Evolutionary conservation across 2,329 filamentous ascomycete species (phyloP).

Genomic region (Aspergillus fischeri): DNA sequence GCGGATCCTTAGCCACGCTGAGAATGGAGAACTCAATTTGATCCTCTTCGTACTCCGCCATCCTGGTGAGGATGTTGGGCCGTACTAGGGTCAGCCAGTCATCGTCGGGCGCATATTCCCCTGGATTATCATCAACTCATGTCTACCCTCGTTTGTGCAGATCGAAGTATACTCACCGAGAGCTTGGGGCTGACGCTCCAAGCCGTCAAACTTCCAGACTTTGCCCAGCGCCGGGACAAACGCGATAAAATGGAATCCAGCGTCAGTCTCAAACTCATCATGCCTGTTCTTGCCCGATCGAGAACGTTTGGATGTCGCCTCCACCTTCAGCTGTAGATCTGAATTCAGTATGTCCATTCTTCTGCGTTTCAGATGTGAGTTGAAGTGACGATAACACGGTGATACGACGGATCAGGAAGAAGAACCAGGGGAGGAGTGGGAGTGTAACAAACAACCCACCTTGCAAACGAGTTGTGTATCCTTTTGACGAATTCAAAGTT

Average conservation of each 20-base stretch:
- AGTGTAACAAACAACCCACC: slow-evolving; percentile 43
- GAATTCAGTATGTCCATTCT: slow-evolving; percentile 72
- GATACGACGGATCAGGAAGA: neutral
- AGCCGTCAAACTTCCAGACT: slow-evolving; percentile 86
- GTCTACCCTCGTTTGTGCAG: neutral
- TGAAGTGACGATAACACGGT: slow-evolving; percentile 3
- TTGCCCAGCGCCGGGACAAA: slow-evolving; percentile 72
- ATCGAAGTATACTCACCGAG: slow-evolving; percentile 45
- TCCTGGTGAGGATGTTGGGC: slow-evolving; percentile 62
- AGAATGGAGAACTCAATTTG: slow-evolving; percentile 73
- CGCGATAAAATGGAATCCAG: slow-evolving; percentile 81
- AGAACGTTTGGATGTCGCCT: slow-evolving; percentile 38
- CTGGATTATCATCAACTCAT: slow-evolving; percentile 16
- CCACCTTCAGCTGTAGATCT: slow-evolving; percentile 58
- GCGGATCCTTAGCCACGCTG: slow-evolving; percentile 66
- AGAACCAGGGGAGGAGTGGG: neutral
- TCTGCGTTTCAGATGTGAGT: slow-evolving; percentile 32
- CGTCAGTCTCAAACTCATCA: slow-evolving; percentile 51
- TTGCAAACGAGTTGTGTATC: slow-evolving; percentile 84
- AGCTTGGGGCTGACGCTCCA: slow-evolving; percentile 66
- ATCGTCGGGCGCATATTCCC: slow-evolving; percentile 37
- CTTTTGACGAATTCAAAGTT: slow-evolving; percentile 71
- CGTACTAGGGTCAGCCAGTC: slow-evolving; percentile 66
- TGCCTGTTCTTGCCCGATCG: slow-evolving; percentile 36
- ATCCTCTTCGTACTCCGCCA: slow-evolving; percentile 62